phyloP scores from a whole-genome alignment of 73 alveolate genomes.

The Paramecium primaurelia region DNA sequence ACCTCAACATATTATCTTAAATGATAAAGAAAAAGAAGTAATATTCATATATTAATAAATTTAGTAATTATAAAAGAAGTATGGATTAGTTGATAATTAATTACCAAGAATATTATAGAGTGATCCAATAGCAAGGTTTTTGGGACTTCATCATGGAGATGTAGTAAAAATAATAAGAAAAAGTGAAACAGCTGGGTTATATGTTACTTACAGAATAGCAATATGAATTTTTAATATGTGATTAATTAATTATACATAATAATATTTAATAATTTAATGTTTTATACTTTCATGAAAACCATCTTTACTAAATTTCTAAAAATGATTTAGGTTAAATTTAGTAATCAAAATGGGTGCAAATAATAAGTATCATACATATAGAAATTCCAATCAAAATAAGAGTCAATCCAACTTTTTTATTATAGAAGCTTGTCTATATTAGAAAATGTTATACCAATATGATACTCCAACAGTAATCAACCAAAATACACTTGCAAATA shows the following conservation, averaged over 20 bases:
- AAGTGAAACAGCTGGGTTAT: constrained; percentile 97
- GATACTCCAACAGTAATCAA: constrained; percentile 36
- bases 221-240: constrained; percentile 6
- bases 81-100: not conserved
- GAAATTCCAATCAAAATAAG: not conserved
- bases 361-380: not conserved
- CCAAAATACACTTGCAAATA: constrained; percentile 43
- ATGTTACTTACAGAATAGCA: constrained; percentile 96
- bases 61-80: not conserved
- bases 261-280: not conserved
- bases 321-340: not conserved
- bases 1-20: constrained; percentile 9
- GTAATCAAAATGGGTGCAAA: constrained; percentile 8
- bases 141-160: constrained; percentile 85
- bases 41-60: not conserved
- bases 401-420: not conserved
- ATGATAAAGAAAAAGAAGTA: not conserved
- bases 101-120: constrained; percentile 17
- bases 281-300: not conserved
- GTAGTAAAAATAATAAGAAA: constrained; percentile 94
- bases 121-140: not conserved
- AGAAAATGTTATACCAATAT: not conserved
- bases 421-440: constrained; percentile 35
- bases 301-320: not conserved
- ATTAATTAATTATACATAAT: too few relatives aligned